These are phyloP conservation scores for Hydrangea macrophylla DNA, from an alignment of 148 eudicot species.

Conservation along the genomic window DNA sequence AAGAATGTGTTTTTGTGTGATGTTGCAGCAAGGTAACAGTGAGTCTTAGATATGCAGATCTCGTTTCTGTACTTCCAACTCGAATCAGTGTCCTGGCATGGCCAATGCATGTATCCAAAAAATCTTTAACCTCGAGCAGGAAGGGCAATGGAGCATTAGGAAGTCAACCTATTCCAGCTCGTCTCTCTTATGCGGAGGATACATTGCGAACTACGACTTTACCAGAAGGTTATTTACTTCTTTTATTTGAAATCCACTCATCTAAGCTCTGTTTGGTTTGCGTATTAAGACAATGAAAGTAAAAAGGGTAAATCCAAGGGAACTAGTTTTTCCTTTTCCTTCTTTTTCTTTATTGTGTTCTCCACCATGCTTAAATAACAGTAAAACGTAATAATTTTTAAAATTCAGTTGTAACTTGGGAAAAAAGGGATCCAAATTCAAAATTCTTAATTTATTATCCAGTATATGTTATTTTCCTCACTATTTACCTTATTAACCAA, in stretches of 20 bases:
- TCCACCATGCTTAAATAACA: too few relatives aligned
- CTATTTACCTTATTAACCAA: too few relatives aligned
- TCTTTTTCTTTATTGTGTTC: too few relatives aligned
- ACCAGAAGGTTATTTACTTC: slow-evolving; percentile 72
- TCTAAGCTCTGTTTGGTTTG: too few relatives aligned
- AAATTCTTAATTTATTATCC: too few relatives aligned
- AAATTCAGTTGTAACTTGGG: too few relatives aligned
- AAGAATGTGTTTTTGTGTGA: slow-evolving; percentile 13
- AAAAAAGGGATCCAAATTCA: too few relatives aligned
- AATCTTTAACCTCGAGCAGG: slow-evolving; percentile 25
- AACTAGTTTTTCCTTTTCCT: too few relatives aligned
- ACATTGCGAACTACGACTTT: slow-evolving; percentile 74
- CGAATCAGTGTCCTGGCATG: slow-evolving; percentile 81
- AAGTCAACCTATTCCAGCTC: slow-evolving; percentile 54
- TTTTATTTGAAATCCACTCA: slow-evolving; percentile 1
- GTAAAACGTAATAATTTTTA: too few relatives aligned
- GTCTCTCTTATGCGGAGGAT: slow-evolving; percentile 79
- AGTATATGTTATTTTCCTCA: too few relatives aligned
- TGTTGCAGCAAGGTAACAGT: slow-evolving; percentile 75
- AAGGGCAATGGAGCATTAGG: slow-evolving; percentile 41
- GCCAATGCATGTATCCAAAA: slow-evolving; percentile 61
- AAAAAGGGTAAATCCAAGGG: too few relatives aligned
- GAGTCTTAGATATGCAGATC: slow-evolving; percentile 78
- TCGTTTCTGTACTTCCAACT: slow-evolving; percentile 78
- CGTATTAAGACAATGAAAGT: too few relatives aligned